Conservation (phyloP, 306 rosid genomes). For the Trifolium repens region DNA sequence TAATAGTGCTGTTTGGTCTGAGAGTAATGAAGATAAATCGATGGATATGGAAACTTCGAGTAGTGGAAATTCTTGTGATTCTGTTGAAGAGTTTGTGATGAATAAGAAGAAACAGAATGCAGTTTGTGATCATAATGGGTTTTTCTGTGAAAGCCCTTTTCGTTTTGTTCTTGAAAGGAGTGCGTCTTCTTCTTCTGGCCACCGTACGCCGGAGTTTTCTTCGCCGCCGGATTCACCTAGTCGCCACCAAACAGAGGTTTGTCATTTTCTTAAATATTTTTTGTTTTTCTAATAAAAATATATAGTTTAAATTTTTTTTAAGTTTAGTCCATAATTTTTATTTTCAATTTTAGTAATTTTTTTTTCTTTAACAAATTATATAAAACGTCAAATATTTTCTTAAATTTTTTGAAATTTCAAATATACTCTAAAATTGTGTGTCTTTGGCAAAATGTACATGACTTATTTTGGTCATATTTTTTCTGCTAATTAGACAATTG, state of each 20-base stretch:
- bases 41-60: slow-evolving; percentile 54
- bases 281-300: no score
- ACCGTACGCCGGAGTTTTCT: slow-evolving; percentile 66
- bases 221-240: slow-evolving; percentile 66
- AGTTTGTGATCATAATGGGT: slow-evolving; percentile 37
- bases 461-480: no score
- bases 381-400: no score
- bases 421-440: no score
- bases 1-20: slow-evolving; percentile 66
- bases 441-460: no score
- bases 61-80: slow-evolving; percentile 48
- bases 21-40: slow-evolving; percentile 63
- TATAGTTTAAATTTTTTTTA: no score
- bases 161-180: slow-evolving; percentile 61
- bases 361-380: no score
- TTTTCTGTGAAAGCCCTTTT: slow-evolving; percentile 71
- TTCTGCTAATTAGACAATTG: no score
- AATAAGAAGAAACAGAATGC: slow-evolving; percentile 17
- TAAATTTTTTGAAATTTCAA: no score
- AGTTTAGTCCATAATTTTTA: no score
- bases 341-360: no score
- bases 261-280: slow-evolving; percentile 23
- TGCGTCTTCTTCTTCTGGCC: slow-evolving; percentile 51
- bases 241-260: slow-evolving; percentile 64
- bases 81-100: slow-evolving; percentile 44